Conservation (phyloP, 2,329 filamentous ascomycete genomes). For the Pyricularia sp. region DNA sequence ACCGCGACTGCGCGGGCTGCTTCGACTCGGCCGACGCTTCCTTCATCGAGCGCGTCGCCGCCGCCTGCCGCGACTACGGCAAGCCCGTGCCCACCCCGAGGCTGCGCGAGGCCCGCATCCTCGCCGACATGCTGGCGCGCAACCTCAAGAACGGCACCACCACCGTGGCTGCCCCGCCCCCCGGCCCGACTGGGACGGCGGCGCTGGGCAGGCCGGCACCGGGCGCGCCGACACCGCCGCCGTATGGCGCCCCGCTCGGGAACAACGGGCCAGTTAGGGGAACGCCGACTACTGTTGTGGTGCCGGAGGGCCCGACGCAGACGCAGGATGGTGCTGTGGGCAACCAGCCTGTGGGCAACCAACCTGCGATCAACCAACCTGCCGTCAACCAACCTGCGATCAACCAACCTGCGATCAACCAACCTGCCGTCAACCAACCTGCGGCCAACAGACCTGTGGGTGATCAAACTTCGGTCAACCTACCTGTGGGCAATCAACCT, state of each 20-base stretch:
- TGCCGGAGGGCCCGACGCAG: background rate
- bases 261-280: background rate
- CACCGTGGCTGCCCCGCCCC: background rate
- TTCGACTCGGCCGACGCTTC: conserved; percentile 7
- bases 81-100: conserved; percentile 3
- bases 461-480: too few relatives aligned
- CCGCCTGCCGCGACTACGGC: conserved; percentile 7
- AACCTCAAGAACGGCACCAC: background rate
- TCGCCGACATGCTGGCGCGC: conserved; percentile 9
- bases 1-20: background rate
- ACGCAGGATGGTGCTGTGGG: background rate
- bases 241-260: background rate
- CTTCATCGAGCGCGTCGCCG: conserved; percentile 8
- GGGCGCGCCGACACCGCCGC: background rate
- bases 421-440: too few relatives aligned
- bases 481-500: too few relatives aligned
- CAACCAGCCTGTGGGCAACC: too few relatives aligned
- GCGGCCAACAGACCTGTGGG: too few relatives aligned
- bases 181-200: background rate
- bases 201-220: too few relatives aligned
- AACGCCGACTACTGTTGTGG: background rate
- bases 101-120: conserved; percentile 8
- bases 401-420: too few relatives aligned
- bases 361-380: too few relatives aligned
- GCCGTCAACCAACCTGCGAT: too few relatives aligned